Evolutionary conservation across 345 rosid genomes (phyloP), one percentile per base, ranked within the genome.

Genomic region (Dipteronia sinensis): DNA sequence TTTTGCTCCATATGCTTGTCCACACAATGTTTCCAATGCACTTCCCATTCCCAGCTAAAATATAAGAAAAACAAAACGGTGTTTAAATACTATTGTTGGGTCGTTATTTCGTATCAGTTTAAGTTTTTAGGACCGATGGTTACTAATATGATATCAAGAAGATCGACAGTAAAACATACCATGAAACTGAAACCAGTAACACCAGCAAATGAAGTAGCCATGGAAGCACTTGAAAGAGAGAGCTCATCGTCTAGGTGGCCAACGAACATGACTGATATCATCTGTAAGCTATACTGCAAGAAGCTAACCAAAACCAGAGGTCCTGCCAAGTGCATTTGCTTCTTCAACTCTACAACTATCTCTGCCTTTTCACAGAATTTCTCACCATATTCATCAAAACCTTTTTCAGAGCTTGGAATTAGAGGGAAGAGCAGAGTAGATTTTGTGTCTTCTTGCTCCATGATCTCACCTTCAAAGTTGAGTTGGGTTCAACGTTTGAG

Each of bases 161-260:
- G 38, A 34, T 34, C 38, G 6, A 34, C 38, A 34, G 38, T 34
- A 34, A 34, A 34, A 34, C 38, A 34, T 34, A 34, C 85, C 87
- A 83, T 66, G 64, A 74, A 67, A 63, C 86, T 49, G 74, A 76
- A 83, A 20, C 85, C 84, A 61, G 88, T 86, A 9, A 86, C 85
- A n/a, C 79, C 79, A 63, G 86, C 85, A 74, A 86, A 83, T 0
- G 86, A 86, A 77, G 86, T 76, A n/a, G 88, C 88, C 81, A 83
- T 78, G 23, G 88, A 86, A 81, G 88, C 82, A 46, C 88, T 72
- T 10, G 88, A 49, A 6, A 86, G 85, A 46, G 83, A 46, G 16
- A 85, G 75, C 81, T 73, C 79, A 0, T 79, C 86, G 3, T 34
- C 38, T 34, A 78, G 88, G 22, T 65, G 86, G 56, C 86, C 88